A percentile compares a stretch with the other conserved stretches of the same genome.
phyloP scores from a whole-genome alignment of 352 stramenopile genomes.

The Phytophthora fragariaefolia region DNA sequence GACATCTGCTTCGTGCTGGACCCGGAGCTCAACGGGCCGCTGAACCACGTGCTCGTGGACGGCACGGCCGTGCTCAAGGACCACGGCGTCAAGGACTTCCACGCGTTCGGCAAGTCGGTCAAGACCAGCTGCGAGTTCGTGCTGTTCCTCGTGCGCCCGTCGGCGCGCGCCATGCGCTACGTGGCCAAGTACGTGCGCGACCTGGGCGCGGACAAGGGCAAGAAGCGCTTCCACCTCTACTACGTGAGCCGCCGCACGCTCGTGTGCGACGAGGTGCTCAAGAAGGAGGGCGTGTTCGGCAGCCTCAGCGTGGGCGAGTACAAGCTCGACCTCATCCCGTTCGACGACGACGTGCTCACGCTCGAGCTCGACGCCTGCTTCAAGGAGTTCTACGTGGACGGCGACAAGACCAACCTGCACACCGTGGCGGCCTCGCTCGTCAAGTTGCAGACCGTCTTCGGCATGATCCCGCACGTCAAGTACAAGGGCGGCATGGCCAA shows the following conservation, averaged over 20 bases:
- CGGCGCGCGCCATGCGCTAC: conserved; percentile 75
- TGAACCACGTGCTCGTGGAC: conserved; percentile 90
- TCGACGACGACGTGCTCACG: conserved; percentile 95
- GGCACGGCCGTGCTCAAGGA: conserved; percentile 86
- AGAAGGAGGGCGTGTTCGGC: conserved; percentile 90
- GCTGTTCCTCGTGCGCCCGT: conserved; percentile 89
- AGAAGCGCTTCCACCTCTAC: conserved; percentile 90
- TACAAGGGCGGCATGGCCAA: conserved; percentile 92
- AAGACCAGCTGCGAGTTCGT: conserved; percentile 89
- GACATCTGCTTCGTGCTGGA: conserved; percentile 91
- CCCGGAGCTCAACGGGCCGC: conserved; percentile 76
- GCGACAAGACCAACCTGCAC: conserved; percentile 90
- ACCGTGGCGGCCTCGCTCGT: conserved; percentile 90
- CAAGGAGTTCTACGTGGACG: conserved; percentile 88
- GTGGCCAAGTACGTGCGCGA: conserved; percentile 84
- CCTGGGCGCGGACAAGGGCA: conserved; percentile 51
- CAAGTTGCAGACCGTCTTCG: conserved; percentile 94
- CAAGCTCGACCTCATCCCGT: conserved; percentile 95
- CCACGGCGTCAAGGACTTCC: conserved; percentile 87
- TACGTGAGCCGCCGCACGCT: conserved; percentile 92
- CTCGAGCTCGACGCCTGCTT: conserved; percentile 93
- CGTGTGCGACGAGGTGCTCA: conserved; percentile 91
- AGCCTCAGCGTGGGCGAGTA: conserved; percentile 90
- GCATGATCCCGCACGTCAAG: conserved; percentile 94
- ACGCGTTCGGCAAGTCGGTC: conserved; percentile 80